Base-by-base conservation (phyloP, 78 protist species). In the Pigoraptor vietnamica region DNA sequence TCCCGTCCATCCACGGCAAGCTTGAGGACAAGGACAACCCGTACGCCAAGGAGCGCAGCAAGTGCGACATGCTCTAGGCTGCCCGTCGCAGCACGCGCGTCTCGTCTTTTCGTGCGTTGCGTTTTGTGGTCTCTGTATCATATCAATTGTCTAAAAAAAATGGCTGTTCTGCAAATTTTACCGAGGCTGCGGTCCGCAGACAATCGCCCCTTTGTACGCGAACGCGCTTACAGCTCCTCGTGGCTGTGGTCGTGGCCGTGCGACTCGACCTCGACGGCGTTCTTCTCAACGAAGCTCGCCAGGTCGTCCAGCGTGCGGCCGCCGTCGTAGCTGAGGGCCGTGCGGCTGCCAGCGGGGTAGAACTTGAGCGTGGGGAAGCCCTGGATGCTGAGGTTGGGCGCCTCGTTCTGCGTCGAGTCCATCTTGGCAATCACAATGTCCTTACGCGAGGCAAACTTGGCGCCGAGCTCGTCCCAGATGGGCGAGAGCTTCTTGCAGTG, bases 401-500 rank as follows among this genome's bases (percentile, higher is more conserved):
- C 92, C 90, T 95, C 94, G 89, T 94, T 83, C 39, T 6, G 89
- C 35, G 91, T 91, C 32, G 56, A 25, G 91, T 93, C 92, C 55
- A 93, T 39, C 93, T 90, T 90, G 92, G 94, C 94, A 36, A 86
- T 90, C 37, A 90, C 91, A 0, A 93, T 24, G 48, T 90, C 19
- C 36, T 0, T 40, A 87, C 14, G 35, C 87, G 23, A 37, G 2
- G 0, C 40, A 37, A 40, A 88, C 35, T 81, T 10, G 87, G 39
- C 87, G 56, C 92, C 98, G 35, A 94, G 91, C 81, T 95, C 94
- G 36, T 95, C 96, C 56, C 86, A 95, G 83, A 89, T 93, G 91
- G 98, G 98, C 24, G 93, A 96, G 39, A 96, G 92, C 86, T 91
- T 92, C 95, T 97, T 95, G 95, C 98, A 97, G 92, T 95, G 97